Conservation (phyloP, 495 filamentous ascomycete species). For the Penicillium bialowiezense region DNA sequence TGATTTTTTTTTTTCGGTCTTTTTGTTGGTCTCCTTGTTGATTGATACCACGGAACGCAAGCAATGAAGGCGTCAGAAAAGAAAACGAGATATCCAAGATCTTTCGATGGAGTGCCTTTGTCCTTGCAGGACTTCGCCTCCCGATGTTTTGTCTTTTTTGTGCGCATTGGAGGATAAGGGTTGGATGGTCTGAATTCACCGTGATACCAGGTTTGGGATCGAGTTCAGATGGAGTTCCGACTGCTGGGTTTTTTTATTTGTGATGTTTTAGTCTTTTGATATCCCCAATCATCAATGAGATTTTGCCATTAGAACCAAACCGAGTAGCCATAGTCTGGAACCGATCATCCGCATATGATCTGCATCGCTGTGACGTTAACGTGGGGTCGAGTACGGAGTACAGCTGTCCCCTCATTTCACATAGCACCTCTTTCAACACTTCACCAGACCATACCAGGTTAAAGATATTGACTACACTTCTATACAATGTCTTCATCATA, state of each 20-base stretch:
- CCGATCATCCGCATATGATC: no score
- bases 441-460: no score
- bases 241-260: not conserved
- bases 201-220: constrained; percentile 10
- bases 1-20: constrained; percentile 15
- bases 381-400: not conserved
- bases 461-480: not conserved
- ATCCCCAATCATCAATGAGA: constrained; percentile 14
- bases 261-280: constrained; percentile 8
- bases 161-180: constrained; percentile 17
- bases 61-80: constrained; percentile 32
- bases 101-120: constrained; percentile 24
- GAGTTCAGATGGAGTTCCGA: constrained; percentile 7
- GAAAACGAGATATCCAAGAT: constrained; percentile 37
- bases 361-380: not conserved
- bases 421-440: not conserved
- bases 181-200: constrained; percentile 7
- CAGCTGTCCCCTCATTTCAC: no score
- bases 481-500: constrained; percentile 25
- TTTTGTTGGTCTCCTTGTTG: constrained; percentile 24
- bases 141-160: not conserved
- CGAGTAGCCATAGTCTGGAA: no score
- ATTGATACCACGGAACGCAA: constrained; percentile 47
- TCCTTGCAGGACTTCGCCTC: constrained; percentile 7
- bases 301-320: constrained; percentile 4